Conservation (phyloP, 2,329 filamentous ascomycete species). For the Geosmithia morbida region DNA sequence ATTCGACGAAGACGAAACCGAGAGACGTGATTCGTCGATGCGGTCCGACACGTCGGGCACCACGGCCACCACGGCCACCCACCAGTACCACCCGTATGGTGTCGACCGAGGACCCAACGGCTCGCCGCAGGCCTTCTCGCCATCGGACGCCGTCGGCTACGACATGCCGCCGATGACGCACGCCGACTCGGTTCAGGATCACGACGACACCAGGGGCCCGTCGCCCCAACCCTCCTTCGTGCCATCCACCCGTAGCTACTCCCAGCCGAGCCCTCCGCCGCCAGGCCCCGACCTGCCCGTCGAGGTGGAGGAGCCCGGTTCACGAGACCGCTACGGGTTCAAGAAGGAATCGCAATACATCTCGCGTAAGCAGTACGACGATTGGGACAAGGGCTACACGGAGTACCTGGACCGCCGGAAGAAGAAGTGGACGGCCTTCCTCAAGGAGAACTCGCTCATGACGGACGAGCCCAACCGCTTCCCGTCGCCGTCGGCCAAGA, state of each 20-base stretch:
- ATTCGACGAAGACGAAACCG: slow-evolving; percentile 8
- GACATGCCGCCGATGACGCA: neutral
- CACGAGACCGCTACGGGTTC: slow-evolving; percentile 80
- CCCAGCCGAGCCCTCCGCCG: slow-evolving; percentile 10
- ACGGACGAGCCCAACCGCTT: slow-evolving; percentile 63
- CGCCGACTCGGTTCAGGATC: neutral
- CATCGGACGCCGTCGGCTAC: neutral
- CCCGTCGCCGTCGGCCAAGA: slow-evolving; percentile 64
- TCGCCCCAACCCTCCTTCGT: neutral
- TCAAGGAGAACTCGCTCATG: slow-evolving; percentile 62
- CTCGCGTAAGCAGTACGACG: slow-evolving; percentile 61
- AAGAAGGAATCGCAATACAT: slow-evolving; percentile 76
- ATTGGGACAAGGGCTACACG: slow-evolving; percentile 64
- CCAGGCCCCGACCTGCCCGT: slow-evolving; percentile 7
- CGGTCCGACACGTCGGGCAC: slow-evolving; percentile 15
- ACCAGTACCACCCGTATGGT: neutral
- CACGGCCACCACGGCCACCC: neutral
- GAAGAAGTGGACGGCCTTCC: slow-evolving; percentile 68
- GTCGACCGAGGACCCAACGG: neutral
- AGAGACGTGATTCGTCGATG: slow-evolving; percentile 35
- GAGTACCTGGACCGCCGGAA: slow-evolving; percentile 60
- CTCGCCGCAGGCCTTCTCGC: neutral
- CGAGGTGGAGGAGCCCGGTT: slow-evolving; percentile 31
- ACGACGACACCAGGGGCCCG: neutral
- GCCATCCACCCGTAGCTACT: slow-evolving; percentile 3